A percentile compares a stretch with the other conserved stretches of the same genome.
Conservation (phyloP, 2,329 filamentous ascomycete species). For the Pestalotiopsis fici region DNA sequence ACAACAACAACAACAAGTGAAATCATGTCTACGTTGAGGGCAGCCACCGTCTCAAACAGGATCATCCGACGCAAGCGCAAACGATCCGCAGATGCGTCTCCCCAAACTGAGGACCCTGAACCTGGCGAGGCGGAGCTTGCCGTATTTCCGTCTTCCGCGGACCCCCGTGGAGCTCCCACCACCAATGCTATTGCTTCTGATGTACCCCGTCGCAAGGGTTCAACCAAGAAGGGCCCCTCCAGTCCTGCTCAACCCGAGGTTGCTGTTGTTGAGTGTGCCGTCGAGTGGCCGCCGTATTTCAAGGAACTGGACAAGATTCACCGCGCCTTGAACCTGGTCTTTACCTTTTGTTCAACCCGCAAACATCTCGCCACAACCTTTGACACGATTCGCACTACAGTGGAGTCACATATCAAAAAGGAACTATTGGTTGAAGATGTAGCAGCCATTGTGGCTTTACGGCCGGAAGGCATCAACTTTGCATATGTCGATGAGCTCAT, state of each 20-base stretch:
- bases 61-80: constrained; percentile 38
- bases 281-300: constrained; percentile 75
- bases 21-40: constrained; percentile 45
- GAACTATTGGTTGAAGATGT: constrained; percentile 76
- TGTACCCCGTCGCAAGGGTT: background rate
- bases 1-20: constrained; percentile 27
- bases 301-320: constrained; percentile 74
- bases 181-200: background rate
- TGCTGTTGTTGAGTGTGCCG: constrained; percentile 30
- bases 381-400: constrained; percentile 80
- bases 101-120: constrained; percentile 10
- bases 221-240: constrained; percentile 19
- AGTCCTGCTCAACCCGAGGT: constrained; percentile 3
- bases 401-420: constrained; percentile 78
- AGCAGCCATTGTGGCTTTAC: constrained; percentile 75
- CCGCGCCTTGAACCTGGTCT: constrained; percentile 85
- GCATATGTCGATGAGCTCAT: constrained; percentile 83
- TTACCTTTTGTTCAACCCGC: constrained; percentile 90
- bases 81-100: constrained; percentile 26
- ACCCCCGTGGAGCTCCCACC: constrained; percentile 1
- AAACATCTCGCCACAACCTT: constrained; percentile 93
- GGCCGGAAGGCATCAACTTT: constrained; percentile 80
- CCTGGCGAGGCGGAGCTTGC: background rate
- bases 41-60: constrained; percentile 45
- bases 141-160: background rate